Percentiles rank a stretch among this genome's conserved stretches.
Evolutionary conservation across 1,139 yeast species (phyloP).

Genomic region (Magnusiomyces suaveolens): DNA sequence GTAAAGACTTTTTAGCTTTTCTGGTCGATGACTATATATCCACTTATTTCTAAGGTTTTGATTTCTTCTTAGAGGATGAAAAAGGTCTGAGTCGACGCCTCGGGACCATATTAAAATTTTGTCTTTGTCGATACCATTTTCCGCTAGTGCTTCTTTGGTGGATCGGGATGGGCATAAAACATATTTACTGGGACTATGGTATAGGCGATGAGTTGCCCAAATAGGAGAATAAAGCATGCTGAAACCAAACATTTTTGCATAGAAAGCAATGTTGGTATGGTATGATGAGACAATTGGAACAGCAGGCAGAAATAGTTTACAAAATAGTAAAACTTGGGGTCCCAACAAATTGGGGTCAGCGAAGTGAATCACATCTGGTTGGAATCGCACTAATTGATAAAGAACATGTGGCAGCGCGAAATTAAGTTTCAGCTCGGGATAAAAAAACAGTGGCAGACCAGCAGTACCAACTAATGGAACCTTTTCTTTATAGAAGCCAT

Average conservation of each 20-base stretch:
- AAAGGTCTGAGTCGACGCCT: constrained; percentile 16
- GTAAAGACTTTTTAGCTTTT: not conserved
- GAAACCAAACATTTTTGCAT: constrained; percentile 19
- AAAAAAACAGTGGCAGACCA: constrained; percentile 19
- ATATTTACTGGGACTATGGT: constrained; percentile 16
- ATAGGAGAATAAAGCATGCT: constrained; percentile 17
- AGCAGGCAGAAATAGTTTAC: constrained; percentile 16
- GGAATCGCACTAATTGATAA: constrained; percentile 11
- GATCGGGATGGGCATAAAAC: constrained; percentile 18
- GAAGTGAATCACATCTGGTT: constrained; percentile 19
- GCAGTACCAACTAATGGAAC: constrained; percentile 16
- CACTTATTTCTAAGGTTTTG: constrained; percentile 7
- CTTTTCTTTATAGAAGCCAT: constrained; percentile 13
- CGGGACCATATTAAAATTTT: constrained; percentile 18
- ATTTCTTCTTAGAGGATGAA: constrained; percentile 14
- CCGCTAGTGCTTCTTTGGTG: constrained; percentile 16
- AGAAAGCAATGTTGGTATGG: constrained; percentile 20
- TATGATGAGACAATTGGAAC: constrained; percentile 19
- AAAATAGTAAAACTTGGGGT: constrained; percentile 18
- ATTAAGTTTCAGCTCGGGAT: constrained; percentile 19
- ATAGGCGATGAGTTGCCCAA: constrained; percentile 17
- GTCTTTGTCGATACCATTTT: constrained; percentile 15
- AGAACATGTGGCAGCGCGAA: constrained; percentile 14
- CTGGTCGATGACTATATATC: not conserved
- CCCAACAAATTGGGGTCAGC: constrained; percentile 20